A percentile compares a stretch with the other conserved stretches of the same genome.
These are phyloP conservation scores for Rhamnella rubrinervis DNA, from an alignment of 331 rosid species.

Conservation along the genomic window DNA sequence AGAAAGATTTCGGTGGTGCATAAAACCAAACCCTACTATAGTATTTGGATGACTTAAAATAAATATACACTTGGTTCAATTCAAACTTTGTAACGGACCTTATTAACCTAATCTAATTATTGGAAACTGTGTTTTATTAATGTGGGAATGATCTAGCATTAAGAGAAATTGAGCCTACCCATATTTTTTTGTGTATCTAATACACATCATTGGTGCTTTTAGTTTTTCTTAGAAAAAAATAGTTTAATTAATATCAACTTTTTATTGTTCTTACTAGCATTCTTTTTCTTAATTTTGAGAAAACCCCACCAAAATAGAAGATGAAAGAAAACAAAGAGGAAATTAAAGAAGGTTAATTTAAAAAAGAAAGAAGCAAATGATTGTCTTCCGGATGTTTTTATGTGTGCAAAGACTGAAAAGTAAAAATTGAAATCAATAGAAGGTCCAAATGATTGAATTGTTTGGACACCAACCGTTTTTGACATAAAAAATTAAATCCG, in stretches of 20 bases:
- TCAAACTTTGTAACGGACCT: slow-evolving; percentile 29
- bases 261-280: slow-evolving; percentile 26
- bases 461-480: slow-evolving; percentile 39
- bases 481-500: slow-evolving; percentile 14
- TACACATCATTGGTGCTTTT: not conserved
- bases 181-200: slow-evolving; percentile 1
- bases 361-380: slow-evolving; percentile 18
- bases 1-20: slow-evolving; percentile 26
- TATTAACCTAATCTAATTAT: slow-evolving; percentile 50
- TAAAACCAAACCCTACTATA: slow-evolving; percentile 5
- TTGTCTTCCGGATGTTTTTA: slow-evolving; percentile 15
- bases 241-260: not conserved
- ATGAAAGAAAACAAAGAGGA: not conserved
- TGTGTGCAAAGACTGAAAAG: slow-evolving; percentile 6
- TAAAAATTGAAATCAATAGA: slow-evolving; percentile 5
- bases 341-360: too few species aligned
- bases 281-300: slow-evolving; percentile 20
- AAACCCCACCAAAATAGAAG: slow-evolving; percentile 6
- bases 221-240: not conserved
- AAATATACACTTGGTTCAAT: slow-evolving; percentile 19
- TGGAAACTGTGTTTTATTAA: slow-evolving; percentile 30
- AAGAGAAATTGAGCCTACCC: slow-evolving; percentile 30
- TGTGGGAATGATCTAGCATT: slow-evolving; percentile 32
- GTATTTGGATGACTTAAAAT: slow-evolving; percentile 19
- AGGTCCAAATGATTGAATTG: slow-evolving; percentile 43